Base-by-base conservation (phyloP, 768 basidiomycete genomes). In the Termitomyces sp. region DNA sequence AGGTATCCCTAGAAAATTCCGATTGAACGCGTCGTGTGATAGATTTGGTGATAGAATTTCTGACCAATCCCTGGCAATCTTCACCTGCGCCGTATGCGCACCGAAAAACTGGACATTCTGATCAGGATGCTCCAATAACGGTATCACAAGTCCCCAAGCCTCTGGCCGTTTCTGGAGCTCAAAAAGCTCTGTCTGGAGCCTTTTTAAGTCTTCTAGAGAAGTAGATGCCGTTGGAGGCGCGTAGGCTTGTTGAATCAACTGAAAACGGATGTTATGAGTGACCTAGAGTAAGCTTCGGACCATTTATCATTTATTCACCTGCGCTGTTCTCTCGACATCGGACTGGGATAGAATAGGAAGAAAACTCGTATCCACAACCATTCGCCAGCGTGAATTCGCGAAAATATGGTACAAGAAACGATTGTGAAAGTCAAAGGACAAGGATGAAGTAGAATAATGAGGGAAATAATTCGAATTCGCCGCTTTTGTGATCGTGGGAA, bases 21-120 rank as follows among this genome's bases (percentile, higher is more conserved):
- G n/a, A 28, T 35, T 44, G n/a, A 47, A 40, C 54, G 51, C 34
- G 58, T 28, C 30, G 10, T 28, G 24, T 10, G 37, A 19, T 30
- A 17, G n/a, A 42, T 34, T 26, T 2, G 32, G 11, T 17, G 7
- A 35, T 22, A 26, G 15, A 24, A 26, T 12, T 47, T 68, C 80
- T 59, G 66, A 94, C 93, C 93, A 96, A 68, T 96, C 94, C 59
- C 94, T 76, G 14, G 88, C 84, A 59, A 96, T 92, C 79, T 98
- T 98, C 58, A 95, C 90, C 65, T 95, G 92, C 2, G 88, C 83
- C 0, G 92, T 97, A 63, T 97, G 94, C 5, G 94, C 93, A 2
- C 93, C 93, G 64, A 93, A 96, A 77, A 96, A 98, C 67, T 94
- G 89, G 10, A 96, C 90, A 64, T 92, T 92, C 51, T 78, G 77